Evolutionary conservation across 2,329 filamentous ascomycete species (phyloP), one percentile per base, ranked within the genome.

Genomic region (Venturia oleaginea): DNA sequence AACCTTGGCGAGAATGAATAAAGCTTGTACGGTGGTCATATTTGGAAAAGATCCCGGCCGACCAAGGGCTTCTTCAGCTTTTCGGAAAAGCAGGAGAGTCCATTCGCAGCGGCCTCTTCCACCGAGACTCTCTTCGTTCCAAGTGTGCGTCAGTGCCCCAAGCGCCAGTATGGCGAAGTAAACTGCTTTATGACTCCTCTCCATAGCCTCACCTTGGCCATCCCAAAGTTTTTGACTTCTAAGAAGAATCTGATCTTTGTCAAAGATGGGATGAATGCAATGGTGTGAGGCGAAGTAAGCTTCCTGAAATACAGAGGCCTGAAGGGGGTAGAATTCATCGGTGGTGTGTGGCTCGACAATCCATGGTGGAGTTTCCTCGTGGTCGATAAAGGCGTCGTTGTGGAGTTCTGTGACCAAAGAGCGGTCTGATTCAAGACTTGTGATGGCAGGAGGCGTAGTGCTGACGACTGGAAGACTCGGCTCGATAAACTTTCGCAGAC

Each of bases 211-310:
- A 17, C 67, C 66, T 27, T 69, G 68, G 27, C 74, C 72, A 22
- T 77, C 73, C 79, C 78, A 80, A 0, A 80, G 69, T 24, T 75
- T 70, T 65, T 80, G 76, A 63, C 78, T 78, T 15, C 76, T 74
- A 34, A 72, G 64, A 4, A 79, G 67, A 43, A 81, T 81, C 30
- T 72, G 70, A 7, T 76, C 73, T 68, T 80, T 80, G 61, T 81
- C 78, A 30, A 81, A 73, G 3, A 81, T 74, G 0, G 79, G 79
- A 46, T 81, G 78, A 19, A 81, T 75, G 65, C 78, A 78, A 65
- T 81, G 79, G 4, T 81, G 75, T 38, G 77, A 79, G 19, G 77
- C 76, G 64, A 81, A 81, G 70, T 80, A 81, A 15, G 74, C 76
- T 65, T 79, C 76, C 61, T 81, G 71, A 40, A 81, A 81, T 1